phyloP scores from a whole-genome alignment of 2,329 filamentous ascomycete species.

The Spiromastix sp. region DNA sequence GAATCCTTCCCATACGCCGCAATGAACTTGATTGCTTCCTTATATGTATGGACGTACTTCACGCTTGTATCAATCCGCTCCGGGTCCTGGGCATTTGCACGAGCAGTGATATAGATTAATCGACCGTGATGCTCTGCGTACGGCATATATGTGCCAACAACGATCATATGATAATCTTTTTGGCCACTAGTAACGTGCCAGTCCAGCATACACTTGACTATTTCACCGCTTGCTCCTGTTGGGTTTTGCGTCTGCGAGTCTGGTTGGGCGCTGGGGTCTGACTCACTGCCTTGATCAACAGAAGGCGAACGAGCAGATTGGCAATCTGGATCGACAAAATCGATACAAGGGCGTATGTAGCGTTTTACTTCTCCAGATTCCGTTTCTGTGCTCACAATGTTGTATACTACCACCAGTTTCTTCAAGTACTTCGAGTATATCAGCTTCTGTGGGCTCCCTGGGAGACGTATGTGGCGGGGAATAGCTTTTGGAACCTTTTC shows the following conservation, averaged over 20 bases:
- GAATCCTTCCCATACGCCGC: slow-evolving; percentile 37
- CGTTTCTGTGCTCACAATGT: slow-evolving; percentile 17
- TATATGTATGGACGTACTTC: slow-evolving; percentile 27
- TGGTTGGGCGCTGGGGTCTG: slow-evolving; percentile 2
- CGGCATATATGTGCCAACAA: slow-evolving; percentile 28
- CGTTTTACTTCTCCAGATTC: slow-evolving; percentile 20
- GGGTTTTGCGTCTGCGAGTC: slow-evolving; percentile 17
- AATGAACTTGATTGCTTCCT: slow-evolving; percentile 43
- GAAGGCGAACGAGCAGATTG: slow-evolving; percentile 3
- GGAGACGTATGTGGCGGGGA: slow-evolving; percentile 28
- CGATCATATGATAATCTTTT: slow-evolving; percentile 30
- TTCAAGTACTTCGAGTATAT: slow-evolving; percentile 36
- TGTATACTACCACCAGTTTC: slow-evolving; percentile 41
- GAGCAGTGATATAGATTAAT: slow-evolving; percentile 28
- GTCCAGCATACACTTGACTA: slow-evolving; percentile 31
- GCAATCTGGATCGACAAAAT: slow-evolving; percentile 29
- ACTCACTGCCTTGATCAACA: slow-evolving; percentile 3
- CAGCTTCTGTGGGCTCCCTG: slow-evolving; percentile 33
- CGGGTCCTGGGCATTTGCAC: slow-evolving; percentile 16
- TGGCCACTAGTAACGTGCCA: slow-evolving; percentile 27
- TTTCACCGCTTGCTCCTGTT: slow-evolving; percentile 28
- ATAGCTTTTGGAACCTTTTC: slow-evolving; percentile 32
- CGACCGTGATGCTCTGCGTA: slow-evolving; percentile 22
- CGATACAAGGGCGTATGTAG: slow-evolving; percentile 24
- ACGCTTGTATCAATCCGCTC: slow-evolving; percentile 23